Evolutionary conservation across 2,329 filamentous ascomycete species (phyloP), one percentile per base, ranked within the genome.

Genomic region (Hortaea sp.): DNA sequence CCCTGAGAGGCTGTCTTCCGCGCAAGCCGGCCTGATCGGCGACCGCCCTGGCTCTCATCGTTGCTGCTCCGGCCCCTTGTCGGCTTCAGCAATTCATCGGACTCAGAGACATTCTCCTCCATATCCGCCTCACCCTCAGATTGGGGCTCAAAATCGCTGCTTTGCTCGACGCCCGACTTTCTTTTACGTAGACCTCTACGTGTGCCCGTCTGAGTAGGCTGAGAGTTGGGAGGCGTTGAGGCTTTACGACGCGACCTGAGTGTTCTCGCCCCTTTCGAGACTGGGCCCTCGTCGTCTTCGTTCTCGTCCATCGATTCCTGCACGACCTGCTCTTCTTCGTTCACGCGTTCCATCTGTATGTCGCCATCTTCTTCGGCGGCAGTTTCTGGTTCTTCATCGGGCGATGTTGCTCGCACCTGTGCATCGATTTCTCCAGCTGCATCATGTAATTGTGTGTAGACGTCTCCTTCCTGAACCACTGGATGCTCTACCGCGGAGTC

Each of bases 131-230:
- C 76, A 41, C 71, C 73, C 42, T 79, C 77, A 20, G 70, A 70
- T 31, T 72, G 73, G 5, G 79, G 78, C 55, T 81, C 77, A 52
- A 82, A 82, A 54, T 82, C 79, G 54, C 78, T 81, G 54, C 75
- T 79, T 43, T 79, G 77, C 42, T 79, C 73, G 43, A 64, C 54
- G 51, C 65, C 59, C 29, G 59, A 48, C 61, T 75, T 72, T 34
- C 67, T 53, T 12, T 55, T 67, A 47, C 63, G 62, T 43, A 72
- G 68, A 30, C 66, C 69, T 29, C 61, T 56, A 55, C 69, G 57
- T n/a, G 7, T 35, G 59, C 66, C 46, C 59, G 62, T 51, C 34
- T 49, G 34, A 48, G 63, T 52, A 65, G 60, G 60, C 13, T 49
- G 50, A 27, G 51, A 52, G 5, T 53, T 56, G 5, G 54, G 45